A percentile compares a stretch with the other conserved stretches of the same genome.
These are phyloP conservation scores for Eucalyptus erythrocorys DNA, from an alignment of 345 rosid genomes.

Conservation along the genomic window DNA sequence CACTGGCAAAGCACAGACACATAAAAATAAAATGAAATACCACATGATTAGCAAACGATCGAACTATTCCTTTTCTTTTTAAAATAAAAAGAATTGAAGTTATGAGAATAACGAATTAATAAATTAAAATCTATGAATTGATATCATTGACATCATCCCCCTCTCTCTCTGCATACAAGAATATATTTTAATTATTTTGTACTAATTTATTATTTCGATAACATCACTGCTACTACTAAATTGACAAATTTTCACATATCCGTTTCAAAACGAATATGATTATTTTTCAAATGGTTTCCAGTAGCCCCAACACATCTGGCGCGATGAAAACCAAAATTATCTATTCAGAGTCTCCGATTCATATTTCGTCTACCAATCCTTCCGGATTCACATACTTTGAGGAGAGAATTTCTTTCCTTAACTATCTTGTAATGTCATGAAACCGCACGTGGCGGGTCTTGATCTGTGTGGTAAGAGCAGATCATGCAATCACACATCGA, in stretches of 20 bases:
- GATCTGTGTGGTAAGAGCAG: background rate
- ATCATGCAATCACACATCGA: background rate
- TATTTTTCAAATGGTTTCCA: no score
- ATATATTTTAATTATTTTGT: background rate
- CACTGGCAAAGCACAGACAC: background rate
- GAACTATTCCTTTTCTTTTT: background rate
- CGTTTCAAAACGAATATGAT: rapidly evolving
- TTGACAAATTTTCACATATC: rapidly evolving
- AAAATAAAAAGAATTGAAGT: background rate
- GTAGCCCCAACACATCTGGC: rapidly evolving
- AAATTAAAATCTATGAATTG: background rate
- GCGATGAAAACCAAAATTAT: rapidly evolving
- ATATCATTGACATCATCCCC: background rate
- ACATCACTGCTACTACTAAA: background rate
- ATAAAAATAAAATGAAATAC: background rate
- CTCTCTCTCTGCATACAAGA: background rate
- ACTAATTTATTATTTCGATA: background rate
- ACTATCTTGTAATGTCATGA: background rate
- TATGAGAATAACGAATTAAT: background rate
- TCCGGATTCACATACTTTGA: rapidly evolving
- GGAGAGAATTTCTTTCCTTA: background rate
- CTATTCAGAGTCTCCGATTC: background rate
- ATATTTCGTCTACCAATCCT: background rate
- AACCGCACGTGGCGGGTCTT: background rate
- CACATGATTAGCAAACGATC: rapidly evolving